Evolutionary conservation across 139 green algal genomes (phyloP).

Genomic region (Diplosphaera chodatii): DNA sequence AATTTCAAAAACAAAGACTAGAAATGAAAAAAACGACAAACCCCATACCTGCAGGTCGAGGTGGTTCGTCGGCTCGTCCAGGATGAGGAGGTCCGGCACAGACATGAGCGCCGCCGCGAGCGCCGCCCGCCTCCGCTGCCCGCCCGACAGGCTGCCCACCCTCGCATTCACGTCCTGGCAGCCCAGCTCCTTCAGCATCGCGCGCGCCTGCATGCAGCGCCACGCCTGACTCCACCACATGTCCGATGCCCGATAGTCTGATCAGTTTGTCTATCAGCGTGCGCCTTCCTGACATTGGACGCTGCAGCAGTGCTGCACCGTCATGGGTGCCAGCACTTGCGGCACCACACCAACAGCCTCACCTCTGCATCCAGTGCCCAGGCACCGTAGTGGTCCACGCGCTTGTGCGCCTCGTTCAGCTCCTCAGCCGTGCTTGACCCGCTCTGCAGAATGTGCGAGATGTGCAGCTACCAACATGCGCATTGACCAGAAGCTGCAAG

Average conservation of each 20-base stretch:
- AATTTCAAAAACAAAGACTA: too few species aligned
- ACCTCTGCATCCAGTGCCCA: neutral
- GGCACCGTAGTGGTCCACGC: neutral
- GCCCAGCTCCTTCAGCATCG: constrained; percentile 10
- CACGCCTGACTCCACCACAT: too few species aligned
- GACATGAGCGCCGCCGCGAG: constrained; percentile 64
- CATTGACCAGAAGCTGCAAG: too few species aligned
- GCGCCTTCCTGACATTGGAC: too few species aligned
- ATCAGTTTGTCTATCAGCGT: too few species aligned
- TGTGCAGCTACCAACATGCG: too few species aligned
- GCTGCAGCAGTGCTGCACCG: too few species aligned
- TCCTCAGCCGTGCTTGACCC: neutral
- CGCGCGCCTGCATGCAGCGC: constrained; percentile 1
- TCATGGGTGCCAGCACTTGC: too few species aligned
- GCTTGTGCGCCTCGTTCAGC: neutral
- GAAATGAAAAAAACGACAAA: too few species aligned
- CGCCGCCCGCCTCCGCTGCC: constrained; percentile 61
- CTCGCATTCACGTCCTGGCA: constrained; percentile 1
- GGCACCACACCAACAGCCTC: constrained; percentile 6
- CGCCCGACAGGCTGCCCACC: constrained; percentile 38
- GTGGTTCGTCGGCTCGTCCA: constrained; percentile 78
- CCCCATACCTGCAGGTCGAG: constrained; percentile 43
- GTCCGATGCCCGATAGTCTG: too few species aligned
- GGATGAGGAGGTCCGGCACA: constrained; percentile 65
- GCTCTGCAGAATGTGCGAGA: neutral